phyloP scores from a whole-genome alignment of 2,329 filamentous ascomycete species.

The Hortaea werneckii region DNA sequence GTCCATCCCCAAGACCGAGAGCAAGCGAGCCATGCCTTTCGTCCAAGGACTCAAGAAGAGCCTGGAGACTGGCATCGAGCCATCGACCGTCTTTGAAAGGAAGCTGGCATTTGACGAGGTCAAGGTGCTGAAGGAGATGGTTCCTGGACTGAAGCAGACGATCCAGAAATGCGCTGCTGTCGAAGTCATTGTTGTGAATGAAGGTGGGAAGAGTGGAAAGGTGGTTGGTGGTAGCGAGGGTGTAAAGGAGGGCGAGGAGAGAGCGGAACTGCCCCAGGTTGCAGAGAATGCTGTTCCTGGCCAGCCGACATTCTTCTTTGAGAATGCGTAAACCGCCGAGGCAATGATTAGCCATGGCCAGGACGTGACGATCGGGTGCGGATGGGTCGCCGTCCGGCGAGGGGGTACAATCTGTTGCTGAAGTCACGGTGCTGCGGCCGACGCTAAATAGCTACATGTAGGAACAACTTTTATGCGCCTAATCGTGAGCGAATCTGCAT shows the following conservation, averaged over 20 bases:
- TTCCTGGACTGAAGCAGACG: conserved; percentile 66
- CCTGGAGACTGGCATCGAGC: conserved; percentile 42
- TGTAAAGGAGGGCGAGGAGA: conserved; percentile 46
- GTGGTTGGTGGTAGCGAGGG: conserved; percentile 43
- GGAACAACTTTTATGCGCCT: no score
- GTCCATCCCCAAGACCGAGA: conserved; percentile 73
- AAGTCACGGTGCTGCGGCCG: no score
- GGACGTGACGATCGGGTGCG: neutral
- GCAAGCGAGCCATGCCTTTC: conserved; percentile 98
- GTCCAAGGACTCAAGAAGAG: conserved; percentile 79
- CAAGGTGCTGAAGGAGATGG: conserved; percentile 64
- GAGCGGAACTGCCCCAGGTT: conserved; percentile 43
- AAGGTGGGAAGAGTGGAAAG: conserved; percentile 55
- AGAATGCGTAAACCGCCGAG: conserved; percentile 44
- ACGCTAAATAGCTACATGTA: no score
- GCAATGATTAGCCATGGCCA: neutral
- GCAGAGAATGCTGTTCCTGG: conserved; percentile 75
- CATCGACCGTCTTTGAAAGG: conserved; percentile 60
- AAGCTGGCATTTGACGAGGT: conserved; percentile 83
- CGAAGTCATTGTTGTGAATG: conserved; percentile 61
- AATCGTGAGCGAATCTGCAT: no score
- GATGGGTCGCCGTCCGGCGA: no score
- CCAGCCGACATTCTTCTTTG: conserved; percentile 71
- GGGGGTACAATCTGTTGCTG: no score
- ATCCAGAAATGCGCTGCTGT: conserved; percentile 58